Evolutionary conservation across 192 early-diverging fungal genomes (phyloP), one percentile per base, ranked within the genome.

Genomic region (Coemansia sp.): DNA sequence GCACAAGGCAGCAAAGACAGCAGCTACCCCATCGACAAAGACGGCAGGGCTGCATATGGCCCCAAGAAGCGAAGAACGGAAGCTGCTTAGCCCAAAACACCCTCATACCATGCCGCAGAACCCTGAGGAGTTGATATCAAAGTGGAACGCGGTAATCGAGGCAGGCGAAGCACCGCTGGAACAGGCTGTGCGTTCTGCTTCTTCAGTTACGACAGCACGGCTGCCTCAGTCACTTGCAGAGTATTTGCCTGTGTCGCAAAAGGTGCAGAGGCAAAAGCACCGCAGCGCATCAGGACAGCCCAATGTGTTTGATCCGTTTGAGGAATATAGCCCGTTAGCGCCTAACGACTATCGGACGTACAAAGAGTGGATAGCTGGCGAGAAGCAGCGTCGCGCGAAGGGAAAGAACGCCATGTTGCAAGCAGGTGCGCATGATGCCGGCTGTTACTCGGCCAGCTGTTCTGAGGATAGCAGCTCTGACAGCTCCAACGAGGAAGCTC

Each of bases 311-410:
- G 73, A 73, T 52, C 79, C 70, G 15, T 42, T 63, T 22, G 73
- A 42, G 13, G 73, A 64, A 63, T 81, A 81, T 57, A 69, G 66
- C 20, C 73, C 78, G 5, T 63, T 63, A 2, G 54, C 40, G 23
- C 78, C 78, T 38, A 81, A 72, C 66, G 32, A 49, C 56, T 81
- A 81, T 40, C 69, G 72, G 48, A 19, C 40, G 17, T 81, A 75
- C 67, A 66, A 65, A 36, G 29, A 23, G 15, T 81, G 78, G 78
- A n/a, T 59, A 11, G 35, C 33, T 53, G 53, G 38, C 32, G 63
- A 69, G 25, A 61, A 69, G 54, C 41, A 34, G 52, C 56, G 42
- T 17, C 56, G 55, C 11, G 23, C 58, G 10, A 23, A 52, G 48
- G 20, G 5, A 34, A 34, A 20, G 33, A 33, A 11, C 33, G 5